phyloP scores from a whole-genome alignment of 1,284 basidiomycete species.

The Fistulinella cinereoalba region DNA sequence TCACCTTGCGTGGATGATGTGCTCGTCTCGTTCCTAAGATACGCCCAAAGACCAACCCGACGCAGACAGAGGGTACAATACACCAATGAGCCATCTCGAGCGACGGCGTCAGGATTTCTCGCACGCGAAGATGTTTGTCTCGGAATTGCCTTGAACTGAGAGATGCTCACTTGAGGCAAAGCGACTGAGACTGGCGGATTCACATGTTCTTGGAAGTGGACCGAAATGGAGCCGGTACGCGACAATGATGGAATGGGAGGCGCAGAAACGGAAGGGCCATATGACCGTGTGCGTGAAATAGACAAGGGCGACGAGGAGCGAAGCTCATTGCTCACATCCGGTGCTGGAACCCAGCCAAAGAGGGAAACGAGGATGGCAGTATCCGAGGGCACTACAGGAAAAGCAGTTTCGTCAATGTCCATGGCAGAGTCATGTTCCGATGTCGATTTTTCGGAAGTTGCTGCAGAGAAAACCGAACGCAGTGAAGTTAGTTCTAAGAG shows the following conservation, averaged over 20 bases:
- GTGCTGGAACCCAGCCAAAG: slow-evolving; percentile 66
- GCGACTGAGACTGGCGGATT: slow-evolving; percentile 14
- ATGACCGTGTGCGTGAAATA: slow-evolving; percentile 37
- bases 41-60: slow-evolving; percentile 74
- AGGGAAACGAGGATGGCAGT: slow-evolving; percentile 58
- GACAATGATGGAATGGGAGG: slow-evolving; percentile 43
- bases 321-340: slow-evolving; percentile 38
- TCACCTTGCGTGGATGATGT: slow-evolving; percentile 8
- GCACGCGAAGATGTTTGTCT: slow-evolving; percentile 16
- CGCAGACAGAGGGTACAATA: slow-evolving; percentile 71
- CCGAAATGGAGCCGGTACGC: slow-evolving; percentile 46
- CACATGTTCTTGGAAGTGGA: slow-evolving; percentile 13
- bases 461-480: slow-evolving; percentile 36
- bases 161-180: slow-evolving; percentile 19
- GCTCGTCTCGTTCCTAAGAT: slow-evolving; percentile 36
- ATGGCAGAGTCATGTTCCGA: slow-evolving; percentile 9
- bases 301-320: slow-evolving; percentile 39
- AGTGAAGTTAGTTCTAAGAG: slow-evolving; percentile 45
- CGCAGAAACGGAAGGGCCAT: slow-evolving; percentile 31
- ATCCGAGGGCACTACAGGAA: slow-evolving; percentile 38
- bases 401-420: slow-evolving; percentile 9
- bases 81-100: slow-evolving; percentile 50
- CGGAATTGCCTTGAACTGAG: slow-evolving; percentile 18
- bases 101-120: slow-evolving; percentile 1
- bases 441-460: slow-evolving; percentile 7